Evolutionary conservation across 2,329 filamentous ascomycete genomes (phyloP).

Genomic region (Dactylella cylindrospora): DNA sequence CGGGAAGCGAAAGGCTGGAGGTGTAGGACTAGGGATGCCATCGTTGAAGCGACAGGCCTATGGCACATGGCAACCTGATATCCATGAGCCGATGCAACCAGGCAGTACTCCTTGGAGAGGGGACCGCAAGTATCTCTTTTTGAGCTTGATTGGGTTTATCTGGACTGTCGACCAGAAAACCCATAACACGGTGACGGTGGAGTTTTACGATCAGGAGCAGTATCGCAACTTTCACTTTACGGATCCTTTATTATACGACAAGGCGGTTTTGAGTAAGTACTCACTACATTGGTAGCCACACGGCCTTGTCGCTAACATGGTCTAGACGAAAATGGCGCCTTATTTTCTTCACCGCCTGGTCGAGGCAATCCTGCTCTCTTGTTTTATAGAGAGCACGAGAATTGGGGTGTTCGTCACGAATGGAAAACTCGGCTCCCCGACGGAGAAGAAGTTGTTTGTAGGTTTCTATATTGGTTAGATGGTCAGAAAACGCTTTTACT

Average conservation of each 20-base stretch:
- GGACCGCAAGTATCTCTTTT: slow-evolving; percentile 79
- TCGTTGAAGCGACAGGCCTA: slow-evolving; percentile 59
- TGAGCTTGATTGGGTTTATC: slow-evolving; percentile 90
- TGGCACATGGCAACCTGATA: slow-evolving; percentile 61
- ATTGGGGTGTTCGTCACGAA: slow-evolving; percentile 86
- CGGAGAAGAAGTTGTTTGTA: slow-evolving; percentile 74
- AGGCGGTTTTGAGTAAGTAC: slow-evolving; percentile 71
- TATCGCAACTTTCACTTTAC: slow-evolving; percentile 91
- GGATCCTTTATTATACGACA: slow-evolving; percentile 93
- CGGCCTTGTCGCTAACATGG: slow-evolving; percentile 46
- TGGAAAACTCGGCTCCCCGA: slow-evolving; percentile 86
- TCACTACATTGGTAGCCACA: slow-evolving; percentile 12
- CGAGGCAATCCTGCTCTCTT: slow-evolving; percentile 72
- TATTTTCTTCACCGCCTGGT: slow-evolving; percentile 78
- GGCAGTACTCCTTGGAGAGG: slow-evolving; percentile 95
- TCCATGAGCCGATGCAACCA: slow-evolving; percentile 86
- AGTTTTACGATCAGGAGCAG: slow-evolving; percentile 90
- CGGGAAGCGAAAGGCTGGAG: slow-evolving; percentile 62
- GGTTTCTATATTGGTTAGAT: slow-evolving; percentile 16
- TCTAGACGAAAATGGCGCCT: slow-evolving; percentile 71
- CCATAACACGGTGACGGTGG: slow-evolving; percentile 89
- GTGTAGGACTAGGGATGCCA: slow-evolving; percentile 6
- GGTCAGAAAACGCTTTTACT: slow-evolving; percentile 10
- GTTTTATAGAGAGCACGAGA: slow-evolving; percentile 97
- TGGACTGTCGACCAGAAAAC: slow-evolving; percentile 97